phyloP scores from a whole-genome alignment of 768 basidiomycete genomes.

The Boletellus sp. region DNA sequence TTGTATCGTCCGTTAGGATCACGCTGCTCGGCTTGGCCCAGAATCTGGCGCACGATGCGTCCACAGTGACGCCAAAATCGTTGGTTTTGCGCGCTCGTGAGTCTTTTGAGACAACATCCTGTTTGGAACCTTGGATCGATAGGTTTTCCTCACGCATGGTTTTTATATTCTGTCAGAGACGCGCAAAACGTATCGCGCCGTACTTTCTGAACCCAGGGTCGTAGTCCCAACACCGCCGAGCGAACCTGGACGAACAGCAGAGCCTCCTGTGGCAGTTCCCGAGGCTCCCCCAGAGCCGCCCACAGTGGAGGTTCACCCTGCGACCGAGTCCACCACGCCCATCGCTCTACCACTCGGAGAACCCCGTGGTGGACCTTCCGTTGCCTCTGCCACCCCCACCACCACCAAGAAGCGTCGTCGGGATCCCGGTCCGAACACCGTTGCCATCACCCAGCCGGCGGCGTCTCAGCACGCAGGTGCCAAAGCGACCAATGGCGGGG shows the following conservation, averaged over 20 bases:
- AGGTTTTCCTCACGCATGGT: neutral
- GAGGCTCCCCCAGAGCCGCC: neutral
- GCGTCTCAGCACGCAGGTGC: neutral
- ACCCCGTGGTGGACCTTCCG: neutral
- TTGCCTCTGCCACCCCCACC: no score
- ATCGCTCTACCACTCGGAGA: neutral
- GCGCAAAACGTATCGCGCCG: constrained; percentile 74
- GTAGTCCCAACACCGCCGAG: constrained; percentile 43
- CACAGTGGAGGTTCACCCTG: neutral
- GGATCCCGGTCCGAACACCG: constrained; percentile 12
- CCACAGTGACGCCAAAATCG: constrained; percentile 59
- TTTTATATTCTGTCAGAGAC: constrained; percentile 51
- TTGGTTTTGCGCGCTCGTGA: constrained; percentile 69
- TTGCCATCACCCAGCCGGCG: neutral
- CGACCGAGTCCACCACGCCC: neutral
- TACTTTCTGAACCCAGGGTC: constrained; percentile 70
- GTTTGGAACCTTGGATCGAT: neutral
- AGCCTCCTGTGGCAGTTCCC: neutral
- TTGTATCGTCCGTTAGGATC: constrained; percentile 41
- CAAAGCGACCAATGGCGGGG: neutral
- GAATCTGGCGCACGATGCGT: constrained; percentile 61
- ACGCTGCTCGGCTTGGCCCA: constrained; percentile 65
- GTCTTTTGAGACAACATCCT: constrained; percentile 30
- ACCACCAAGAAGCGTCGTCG: constrained; percentile 21
- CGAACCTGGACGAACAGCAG: neutral